These are phyloP conservation scores for Teunomyces aglyptinius DNA, from an alignment of 805 yeast genomes.

Conservation along the genomic window DNA sequence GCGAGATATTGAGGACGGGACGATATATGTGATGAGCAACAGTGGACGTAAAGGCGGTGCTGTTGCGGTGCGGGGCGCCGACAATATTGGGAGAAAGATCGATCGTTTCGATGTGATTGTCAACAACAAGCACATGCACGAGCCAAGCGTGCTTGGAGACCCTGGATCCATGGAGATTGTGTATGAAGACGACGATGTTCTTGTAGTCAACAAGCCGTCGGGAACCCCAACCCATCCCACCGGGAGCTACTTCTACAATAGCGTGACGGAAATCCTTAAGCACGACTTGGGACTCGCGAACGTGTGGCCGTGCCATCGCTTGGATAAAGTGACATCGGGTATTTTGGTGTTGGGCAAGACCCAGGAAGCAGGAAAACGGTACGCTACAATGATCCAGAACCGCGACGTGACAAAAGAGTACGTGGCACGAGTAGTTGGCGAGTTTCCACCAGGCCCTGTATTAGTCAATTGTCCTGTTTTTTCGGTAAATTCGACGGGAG, in stretches of 20 bases:
- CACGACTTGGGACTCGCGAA: slow-evolving; percentile 21
- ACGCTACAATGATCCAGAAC: slow-evolving; percentile 30
- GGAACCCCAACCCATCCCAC: slow-evolving; percentile 58
- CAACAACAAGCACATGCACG: slow-evolving; percentile 43
- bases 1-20: slow-evolving; percentile 22
- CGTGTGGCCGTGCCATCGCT: slow-evolving; percentile 47
- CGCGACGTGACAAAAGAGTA: slow-evolving; percentile 39
- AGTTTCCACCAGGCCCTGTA: slow-evolving; percentile 33
- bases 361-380: slow-evolving; percentile 26
- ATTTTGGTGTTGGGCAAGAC: slow-evolving; percentile 43
- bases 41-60: slow-evolving; percentile 18
- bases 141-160: slow-evolving; percentile 34
- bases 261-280: slow-evolving; percentile 42
- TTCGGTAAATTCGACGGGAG: slow-evolving; percentile 31
- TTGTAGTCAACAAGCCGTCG: slow-evolving; percentile 51
- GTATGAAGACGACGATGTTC: slow-evolving; percentile 32
- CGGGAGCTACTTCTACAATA: slow-evolving; percentile 42
- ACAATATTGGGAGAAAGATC: slow-evolving; percentile 5
- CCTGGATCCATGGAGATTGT: slow-evolving; percentile 18
- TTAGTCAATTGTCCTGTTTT: slow-evolving; percentile 41
- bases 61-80: slow-evolving; percentile 18
- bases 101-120: slow-evolving; percentile 18
- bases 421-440: slow-evolving; percentile 42
- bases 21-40: slow-evolving; percentile 24
- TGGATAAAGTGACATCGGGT: slow-evolving; percentile 55